A percentile compares a stretch with the other conserved stretches of the same genome.
phyloP scores from a whole-genome alignment of 345 rosid species.

The Noccaea bulbosa region DNA sequence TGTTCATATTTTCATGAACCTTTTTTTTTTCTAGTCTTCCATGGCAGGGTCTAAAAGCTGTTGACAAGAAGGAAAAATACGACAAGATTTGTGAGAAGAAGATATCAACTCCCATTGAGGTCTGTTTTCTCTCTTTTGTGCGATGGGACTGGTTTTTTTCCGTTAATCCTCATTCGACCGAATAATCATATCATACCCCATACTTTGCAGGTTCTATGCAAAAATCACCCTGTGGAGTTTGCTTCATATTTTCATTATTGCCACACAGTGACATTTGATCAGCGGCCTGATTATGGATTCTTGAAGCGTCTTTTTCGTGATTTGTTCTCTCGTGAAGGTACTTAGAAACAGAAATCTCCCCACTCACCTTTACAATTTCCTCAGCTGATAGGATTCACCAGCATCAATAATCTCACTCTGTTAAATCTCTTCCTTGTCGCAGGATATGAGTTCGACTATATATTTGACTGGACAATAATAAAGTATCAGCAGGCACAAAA shows the following conservation, averaged over 20 bases:
- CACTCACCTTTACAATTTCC: neutral
- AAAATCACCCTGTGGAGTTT: conserved; percentile 75
- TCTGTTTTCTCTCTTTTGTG: conserved; percentile 27
- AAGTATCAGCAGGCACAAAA: conserved; percentile 83
- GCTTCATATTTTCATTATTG: conserved; percentile 87
- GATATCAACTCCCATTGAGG: conserved; percentile 87
- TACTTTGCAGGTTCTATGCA: conserved; percentile 67
- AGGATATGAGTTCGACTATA: conserved; percentile 80
- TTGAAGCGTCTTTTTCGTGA: conserved; percentile 84
- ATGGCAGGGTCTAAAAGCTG: conserved; percentile 89
- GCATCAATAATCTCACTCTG: neutral
- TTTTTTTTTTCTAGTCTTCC: conserved; percentile 61
- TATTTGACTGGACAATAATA: conserved; percentile 92
- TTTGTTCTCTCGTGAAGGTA: conserved; percentile 78
- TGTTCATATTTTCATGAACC: conserved; percentile 26
- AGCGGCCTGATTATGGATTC: conserved; percentile 88
- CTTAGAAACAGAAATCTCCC: conserved; percentile 1
- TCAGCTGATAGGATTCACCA: neutral
- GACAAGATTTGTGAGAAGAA: conserved; percentile 86
- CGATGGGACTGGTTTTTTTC: neutral
- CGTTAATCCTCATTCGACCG: neutral
- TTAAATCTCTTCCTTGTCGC: conserved; percentile 19
- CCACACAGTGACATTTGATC: conserved; percentile 81
- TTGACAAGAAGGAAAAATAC: conserved; percentile 80
- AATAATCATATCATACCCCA: neutral